Evolutionary conservation across 257 asterid genomes (phyloP).

Genomic region (Fraxinus anomala): DNA sequence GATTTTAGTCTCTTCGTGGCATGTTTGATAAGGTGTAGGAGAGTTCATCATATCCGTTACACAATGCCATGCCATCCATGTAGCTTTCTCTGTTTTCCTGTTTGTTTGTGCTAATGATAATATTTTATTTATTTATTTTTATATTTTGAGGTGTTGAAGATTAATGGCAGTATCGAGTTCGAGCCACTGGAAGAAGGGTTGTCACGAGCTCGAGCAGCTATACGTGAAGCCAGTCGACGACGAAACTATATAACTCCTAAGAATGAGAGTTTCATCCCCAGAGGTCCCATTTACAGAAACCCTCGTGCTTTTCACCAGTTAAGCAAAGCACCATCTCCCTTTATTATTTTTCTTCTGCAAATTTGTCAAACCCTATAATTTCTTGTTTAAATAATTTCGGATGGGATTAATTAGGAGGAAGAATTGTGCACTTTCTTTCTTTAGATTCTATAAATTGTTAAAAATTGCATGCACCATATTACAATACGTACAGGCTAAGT

Average conservation of each 20-base stretch:
- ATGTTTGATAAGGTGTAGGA: background rate
- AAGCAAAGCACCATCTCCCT: slow-evolving; percentile 27
- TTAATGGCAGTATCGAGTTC: slow-evolving; percentile 5
- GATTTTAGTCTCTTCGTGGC: background rate
- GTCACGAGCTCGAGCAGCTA: slow-evolving; percentile 40
- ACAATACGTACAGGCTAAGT: no score
- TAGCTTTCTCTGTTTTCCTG: background rate
- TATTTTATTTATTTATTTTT: background rate
- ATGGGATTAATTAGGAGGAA: no score
- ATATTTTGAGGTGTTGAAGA: background rate
- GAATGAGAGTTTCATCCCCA: slow-evolving; percentile 31
- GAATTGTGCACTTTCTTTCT: no score
- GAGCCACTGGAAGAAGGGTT: slow-evolving; percentile 31
- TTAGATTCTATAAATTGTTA: no score
- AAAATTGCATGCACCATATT: no score
- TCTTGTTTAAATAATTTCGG: background rate
- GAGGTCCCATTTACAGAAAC: slow-evolving; percentile 40
- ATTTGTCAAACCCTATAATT: background rate
- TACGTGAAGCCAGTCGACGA: slow-evolving; percentile 29
- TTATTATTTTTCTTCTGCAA: background rate
- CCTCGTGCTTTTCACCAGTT: slow-evolving; percentile 52
- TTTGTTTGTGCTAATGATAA: background rate
- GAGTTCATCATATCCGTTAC: background rate
- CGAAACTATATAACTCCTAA: background rate
- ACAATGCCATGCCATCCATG: background rate